These are phyloP conservation scores for Nidula niveotomentosa DNA, from an alignment of 1,284 basidiomycete genomes.

Conservation along the genomic window DNA sequence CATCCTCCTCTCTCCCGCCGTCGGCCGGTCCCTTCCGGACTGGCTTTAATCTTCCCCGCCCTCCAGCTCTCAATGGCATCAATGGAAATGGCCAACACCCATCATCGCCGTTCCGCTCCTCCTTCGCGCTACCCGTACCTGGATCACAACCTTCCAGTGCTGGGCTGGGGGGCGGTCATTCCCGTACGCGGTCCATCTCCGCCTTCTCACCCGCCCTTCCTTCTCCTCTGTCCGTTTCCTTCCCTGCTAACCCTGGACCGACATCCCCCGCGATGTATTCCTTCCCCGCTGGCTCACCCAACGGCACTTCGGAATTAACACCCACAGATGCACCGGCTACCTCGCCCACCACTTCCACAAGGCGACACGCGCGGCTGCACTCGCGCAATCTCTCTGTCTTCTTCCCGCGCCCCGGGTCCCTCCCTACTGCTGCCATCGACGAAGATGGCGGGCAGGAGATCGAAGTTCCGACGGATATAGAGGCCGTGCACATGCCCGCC, in stretches of 20 bases:
- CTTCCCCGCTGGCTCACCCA: constrained; percentile 8
- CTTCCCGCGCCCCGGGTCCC: constrained; percentile 81
- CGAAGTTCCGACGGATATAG: constrained; percentile 38
- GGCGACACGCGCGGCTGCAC: constrained; percentile 77
- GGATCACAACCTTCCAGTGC: constrained; percentile 16
- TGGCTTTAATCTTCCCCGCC: neutral
- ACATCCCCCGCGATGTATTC: constrained; percentile 10
- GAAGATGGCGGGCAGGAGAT: constrained; percentile 66
- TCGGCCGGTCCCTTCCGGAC: constrained; percentile 1
- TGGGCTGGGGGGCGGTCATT: constrained; percentile 29
- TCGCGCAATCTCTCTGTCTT: constrained; percentile 89
- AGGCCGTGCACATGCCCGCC: constrained; percentile 47
- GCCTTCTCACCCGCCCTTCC: constrained; percentile 52
- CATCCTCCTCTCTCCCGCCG: constrained; percentile 10
- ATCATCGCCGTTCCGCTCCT: constrained; percentile 52
- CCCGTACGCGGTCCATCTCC: constrained; percentile 55
- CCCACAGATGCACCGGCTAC: constrained; percentile 5
- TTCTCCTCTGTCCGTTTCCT: constrained; percentile 48
- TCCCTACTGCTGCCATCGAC: constrained; percentile 57
- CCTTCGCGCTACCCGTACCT: constrained; percentile 35
- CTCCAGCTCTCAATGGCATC: neutral
- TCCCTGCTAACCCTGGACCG: constrained; percentile 22
- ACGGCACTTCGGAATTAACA: constrained; percentile 1
- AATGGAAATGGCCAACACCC: constrained; percentile 26
- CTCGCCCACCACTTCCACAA: constrained; percentile 28